Conservation (phyloP, 768 basidiomycete genomes). For the Lactifluus rugatus region DNA sequence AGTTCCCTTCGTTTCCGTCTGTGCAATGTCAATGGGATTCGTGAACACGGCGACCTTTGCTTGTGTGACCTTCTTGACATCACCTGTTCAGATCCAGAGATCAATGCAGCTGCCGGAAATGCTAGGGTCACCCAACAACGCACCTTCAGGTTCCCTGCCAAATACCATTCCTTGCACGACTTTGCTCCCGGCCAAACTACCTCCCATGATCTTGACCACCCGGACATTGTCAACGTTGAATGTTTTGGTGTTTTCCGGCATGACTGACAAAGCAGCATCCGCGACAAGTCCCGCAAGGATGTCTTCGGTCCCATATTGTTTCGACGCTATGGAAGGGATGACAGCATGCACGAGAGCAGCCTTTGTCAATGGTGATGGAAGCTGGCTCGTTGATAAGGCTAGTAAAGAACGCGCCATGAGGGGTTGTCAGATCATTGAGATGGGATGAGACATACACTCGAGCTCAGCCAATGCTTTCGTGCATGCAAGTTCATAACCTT, state of each 20-base stretch:
- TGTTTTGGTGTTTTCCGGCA: conserved; percentile 79
- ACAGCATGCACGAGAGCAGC: conserved; percentile 64
- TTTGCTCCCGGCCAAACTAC: conserved; percentile 69
- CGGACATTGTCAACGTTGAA: conserved; percentile 99
- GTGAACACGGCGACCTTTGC: conserved; percentile 97
- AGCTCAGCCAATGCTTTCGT: conserved; percentile 78
- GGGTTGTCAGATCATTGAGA: not conserved
- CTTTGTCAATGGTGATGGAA: conserved; percentile 65
- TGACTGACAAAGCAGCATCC: conserved; percentile 85
- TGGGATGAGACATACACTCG: conserved; percentile 57
- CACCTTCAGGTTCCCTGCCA: conserved; percentile 89
- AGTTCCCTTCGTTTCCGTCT: conserved; percentile 98
- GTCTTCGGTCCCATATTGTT: conserved; percentile 94
- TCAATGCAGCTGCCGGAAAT: not conserved
- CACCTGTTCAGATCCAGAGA: conserved; percentile 36
- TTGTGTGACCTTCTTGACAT: conserved; percentile 69
- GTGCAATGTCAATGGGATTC: conserved; percentile 81
- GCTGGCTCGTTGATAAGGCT: conserved; percentile 63
- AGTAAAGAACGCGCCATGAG: conserved; percentile 6
- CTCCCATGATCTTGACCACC: conserved; percentile 98
- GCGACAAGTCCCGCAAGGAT: conserved; percentile 74
- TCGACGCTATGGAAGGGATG: conserved; percentile 88
- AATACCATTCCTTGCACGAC: conserved; percentile 99
- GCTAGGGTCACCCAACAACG: conserved; percentile 14
- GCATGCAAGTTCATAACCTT: conserved; percentile 90